Base-by-base conservation (phyloP, 768 basidiomycete species). In the Leccinum subgranulosum region DNA sequence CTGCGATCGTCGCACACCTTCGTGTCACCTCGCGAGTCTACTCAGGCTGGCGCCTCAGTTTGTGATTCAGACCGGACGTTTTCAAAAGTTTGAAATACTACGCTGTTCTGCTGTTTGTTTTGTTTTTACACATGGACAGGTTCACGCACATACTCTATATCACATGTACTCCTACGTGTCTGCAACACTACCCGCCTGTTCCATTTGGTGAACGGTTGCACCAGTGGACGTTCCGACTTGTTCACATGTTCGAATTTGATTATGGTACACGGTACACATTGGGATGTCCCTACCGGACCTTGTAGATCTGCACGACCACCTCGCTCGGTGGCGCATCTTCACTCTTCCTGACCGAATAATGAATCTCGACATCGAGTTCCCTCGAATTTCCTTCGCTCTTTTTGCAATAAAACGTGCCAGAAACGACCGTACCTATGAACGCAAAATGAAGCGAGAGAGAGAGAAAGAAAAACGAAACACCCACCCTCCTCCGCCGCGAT, bases 321-420 rank as follows among this genome's bases (percentile, higher is more conserved):
- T 84, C 81, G 33, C 69, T 63, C 6, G 70, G 55, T 25, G 74
- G 63, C 17, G 50, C 62, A 25, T 70, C 73, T 12, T 58, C 66
- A 19, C 76, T 71, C 9, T 81, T 77, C 17, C 75, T 78, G 60
- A 88, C 74, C 0, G 71, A 62, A 67, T 81, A 94, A 70, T 94
- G 92, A 36, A 98, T 91, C 76, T 96, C 94, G 14, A 98, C 84
- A 60, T 95, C 89, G 49, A 98, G 74, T 69, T 97, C 95, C 49
- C 96, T 80, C 41, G 90, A 86, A 70, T 98, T 98, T 4, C 73
- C 77, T 33, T 79, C 74, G 66, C 84, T 90, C 77, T 98, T 98
- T 60, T 79, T 80, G 66, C 91, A 92, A 64, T 83, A 81, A 78
- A 98, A 95, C n/a, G 74, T 82, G 3, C 96, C 96, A 6, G 78